These are phyloP conservation scores for Aspergillus tanneri DNA, from an alignment of 2,329 filamentous ascomycete species.

Conservation along the genomic window DNA sequence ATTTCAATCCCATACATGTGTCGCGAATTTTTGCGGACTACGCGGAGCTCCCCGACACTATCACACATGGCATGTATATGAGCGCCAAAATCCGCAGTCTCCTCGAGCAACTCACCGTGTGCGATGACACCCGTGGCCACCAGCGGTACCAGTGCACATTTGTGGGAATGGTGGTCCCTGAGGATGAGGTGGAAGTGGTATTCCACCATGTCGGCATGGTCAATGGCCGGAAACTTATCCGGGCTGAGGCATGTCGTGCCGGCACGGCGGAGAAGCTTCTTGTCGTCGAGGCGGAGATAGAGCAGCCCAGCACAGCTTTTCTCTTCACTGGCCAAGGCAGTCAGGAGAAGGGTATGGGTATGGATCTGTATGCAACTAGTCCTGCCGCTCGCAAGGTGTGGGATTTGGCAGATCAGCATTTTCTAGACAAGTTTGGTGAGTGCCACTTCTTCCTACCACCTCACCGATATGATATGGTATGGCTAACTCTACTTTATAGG, in stretches of 20 bases:
- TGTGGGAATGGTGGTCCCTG: slow-evolving; percentile 96
- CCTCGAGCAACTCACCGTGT: slow-evolving; percentile 97
- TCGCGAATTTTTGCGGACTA: slow-evolving; percentile 95
- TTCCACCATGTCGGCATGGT: slow-evolving; percentile 98
- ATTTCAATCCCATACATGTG: slow-evolving; percentile 99
- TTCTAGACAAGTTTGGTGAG: slow-evolving; percentile 99
- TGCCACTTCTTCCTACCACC: no score
- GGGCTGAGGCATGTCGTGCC: slow-evolving; percentile 92
- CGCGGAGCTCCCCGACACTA: slow-evolving; percentile 91
- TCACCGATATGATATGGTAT: slow-evolving; percentile 69
- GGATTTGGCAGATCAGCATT: slow-evolving; percentile 96
- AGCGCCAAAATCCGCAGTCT: slow-evolving; percentile 93
- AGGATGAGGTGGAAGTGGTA: slow-evolving; percentile 91
- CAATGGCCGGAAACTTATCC: slow-evolving; percentile 97
- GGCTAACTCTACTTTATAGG: slow-evolving; percentile 32
- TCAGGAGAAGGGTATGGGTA: slow-evolving; percentile 99
- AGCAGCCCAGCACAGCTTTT: slow-evolving; percentile 94
- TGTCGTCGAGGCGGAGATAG: slow-evolving; percentile 91
- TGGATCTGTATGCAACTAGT: slow-evolving; percentile 95
- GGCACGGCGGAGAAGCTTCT: slow-evolving; percentile 96
- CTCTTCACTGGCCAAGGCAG: slow-evolving; percentile 98
- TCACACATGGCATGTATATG: slow-evolving; percentile 99
- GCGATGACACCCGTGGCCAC: slow-evolving; percentile 96
- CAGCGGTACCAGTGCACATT: slow-evolving; percentile 95
- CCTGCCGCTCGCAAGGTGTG: slow-evolving; percentile 94